Conservation (phyloP, 2,329 filamentous ascomycete genomes). For the Leptographium flavum region DNA sequence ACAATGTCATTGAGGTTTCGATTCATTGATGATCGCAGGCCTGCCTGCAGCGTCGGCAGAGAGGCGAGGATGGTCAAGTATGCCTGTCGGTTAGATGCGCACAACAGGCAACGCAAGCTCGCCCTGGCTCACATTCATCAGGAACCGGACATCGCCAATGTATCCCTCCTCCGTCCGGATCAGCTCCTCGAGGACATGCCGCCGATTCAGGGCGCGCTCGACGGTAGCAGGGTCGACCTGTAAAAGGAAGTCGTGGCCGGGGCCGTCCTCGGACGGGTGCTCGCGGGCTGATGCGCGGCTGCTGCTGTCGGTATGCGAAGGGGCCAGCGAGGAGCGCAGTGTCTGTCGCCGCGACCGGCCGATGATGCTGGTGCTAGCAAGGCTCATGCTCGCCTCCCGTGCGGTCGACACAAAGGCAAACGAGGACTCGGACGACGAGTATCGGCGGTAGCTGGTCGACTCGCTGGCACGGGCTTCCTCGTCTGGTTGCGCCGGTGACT, state of each 20-base stretch:
- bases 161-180: slow-evolving; percentile 80
- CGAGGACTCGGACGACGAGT: slow-evolving; percentile 59
- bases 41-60: slow-evolving; percentile 48
- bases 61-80: slow-evolving; percentile 63
- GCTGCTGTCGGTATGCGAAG: slow-evolving; percentile 47
- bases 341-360: slow-evolving; percentile 42
- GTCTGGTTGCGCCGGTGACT: background rate
- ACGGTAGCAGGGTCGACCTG: slow-evolving; percentile 53
- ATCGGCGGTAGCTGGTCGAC: slow-evolving; percentile 25
- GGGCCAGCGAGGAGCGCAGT: slow-evolving; percentile 36
- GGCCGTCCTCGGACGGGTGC: slow-evolving; percentile 51
- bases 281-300: slow-evolving; percentile 45
- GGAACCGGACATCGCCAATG: slow-evolving; percentile 70
- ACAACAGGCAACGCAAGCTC: background rate
- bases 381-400: slow-evolving; percentile 67
- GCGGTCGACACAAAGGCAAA: slow-evolving; percentile 68
- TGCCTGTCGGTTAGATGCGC: slow-evolving; percentile 32
- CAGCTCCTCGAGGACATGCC: slow-evolving; percentile 72
- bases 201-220: slow-evolving; percentile 58
- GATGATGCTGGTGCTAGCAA: slow-evolving; percentile 56
- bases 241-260: slow-evolving; percentile 39
- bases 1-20: slow-evolving; percentile 68
- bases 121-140: slow-evolving; percentile 55
- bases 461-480: background rate
- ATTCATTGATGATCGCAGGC: slow-evolving; percentile 59